These are phyloP conservation scores for Euphorbia corollata DNA, from an alignment of 441 rosid species.

Conservation along the genomic window DNA sequence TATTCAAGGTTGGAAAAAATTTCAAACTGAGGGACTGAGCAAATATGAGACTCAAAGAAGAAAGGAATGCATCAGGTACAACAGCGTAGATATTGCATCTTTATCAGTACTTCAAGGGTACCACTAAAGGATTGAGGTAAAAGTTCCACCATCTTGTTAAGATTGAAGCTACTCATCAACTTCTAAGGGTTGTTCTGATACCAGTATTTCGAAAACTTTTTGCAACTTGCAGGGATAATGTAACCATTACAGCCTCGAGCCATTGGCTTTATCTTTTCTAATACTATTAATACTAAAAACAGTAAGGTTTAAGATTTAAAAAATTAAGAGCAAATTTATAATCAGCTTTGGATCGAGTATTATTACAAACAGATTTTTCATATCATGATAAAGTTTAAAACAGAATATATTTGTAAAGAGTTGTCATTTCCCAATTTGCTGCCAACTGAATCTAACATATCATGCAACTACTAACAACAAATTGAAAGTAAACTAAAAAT, in stretches of 20 bases:
- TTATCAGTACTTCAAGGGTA: not conserved
- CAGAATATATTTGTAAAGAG: not conserved
- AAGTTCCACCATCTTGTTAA: not conserved
- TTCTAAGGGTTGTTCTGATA: not conserved
- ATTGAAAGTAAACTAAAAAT: not conserved
- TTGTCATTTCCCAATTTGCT: not conserved
- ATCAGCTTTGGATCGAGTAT: not conserved
- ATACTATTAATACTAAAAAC: no score
- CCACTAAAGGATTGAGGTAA: not conserved
- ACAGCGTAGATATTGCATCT: not conserved
- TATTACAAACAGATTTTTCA: not conserved
- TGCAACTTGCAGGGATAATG: constrained; percentile 2
- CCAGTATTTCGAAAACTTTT: not conserved
- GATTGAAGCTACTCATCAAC: not conserved
- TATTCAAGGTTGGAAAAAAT: not conserved
- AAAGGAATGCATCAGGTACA: not conserved
- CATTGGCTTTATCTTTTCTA: no score
- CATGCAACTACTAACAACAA: not conserved
- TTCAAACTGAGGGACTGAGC: not conserved
- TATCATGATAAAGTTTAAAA: not conserved
- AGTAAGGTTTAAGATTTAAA: not conserved
- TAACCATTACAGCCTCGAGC: not conserved
- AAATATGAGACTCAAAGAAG: not conserved
- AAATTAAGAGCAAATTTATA: not conserved
- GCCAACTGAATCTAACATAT: no score